Conservation (phyloP, 352 stramenopile genomes). For the Globisporangium camurandrum region DNA sequence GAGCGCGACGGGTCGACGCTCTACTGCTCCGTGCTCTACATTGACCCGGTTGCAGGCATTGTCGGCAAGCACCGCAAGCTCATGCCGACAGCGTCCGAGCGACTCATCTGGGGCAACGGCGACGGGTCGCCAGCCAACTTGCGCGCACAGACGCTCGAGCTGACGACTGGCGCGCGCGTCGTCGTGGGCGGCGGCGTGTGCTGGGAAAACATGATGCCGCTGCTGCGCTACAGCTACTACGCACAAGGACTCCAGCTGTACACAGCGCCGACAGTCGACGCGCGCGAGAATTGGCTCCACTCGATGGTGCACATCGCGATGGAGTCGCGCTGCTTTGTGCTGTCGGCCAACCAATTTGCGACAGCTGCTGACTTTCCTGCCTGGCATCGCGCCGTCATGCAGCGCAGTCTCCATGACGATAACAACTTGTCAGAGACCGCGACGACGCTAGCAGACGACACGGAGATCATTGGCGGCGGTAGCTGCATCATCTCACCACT, state of each 20-base stretch:
- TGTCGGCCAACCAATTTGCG: slow-evolving; percentile 23
- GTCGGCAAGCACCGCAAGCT: slow-evolving; percentile 21
- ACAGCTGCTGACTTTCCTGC: slow-evolving; percentile 13
- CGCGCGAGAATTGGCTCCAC: slow-evolving; percentile 19
- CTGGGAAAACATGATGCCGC: slow-evolving; percentile 25
- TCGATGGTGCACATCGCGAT: slow-evolving; percentile 19
- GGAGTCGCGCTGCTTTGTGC: slow-evolving; percentile 23
- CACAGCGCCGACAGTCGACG: slow-evolving; percentile 17
- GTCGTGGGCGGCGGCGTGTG: slow-evolving; percentile 16
- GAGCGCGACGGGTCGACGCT: slow-evolving; percentile 16
- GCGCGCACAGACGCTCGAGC: slow-evolving; percentile 10
- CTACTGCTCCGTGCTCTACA: slow-evolving; percentile 19
- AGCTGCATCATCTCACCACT: slow-evolving; percentile 22
- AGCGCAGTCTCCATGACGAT: not conserved
- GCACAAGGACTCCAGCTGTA: slow-evolving; percentile 19
- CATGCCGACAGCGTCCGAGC: slow-evolving; percentile 20
- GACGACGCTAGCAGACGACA: slow-evolving; percentile 7
- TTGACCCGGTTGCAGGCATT: slow-evolving; percentile 15
- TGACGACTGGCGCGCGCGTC: slow-evolving; percentile 6
- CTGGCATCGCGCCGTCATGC: slow-evolving; percentile 15
- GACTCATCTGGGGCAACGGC: slow-evolving; percentile 19
- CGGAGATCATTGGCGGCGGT: slow-evolving; percentile 18
- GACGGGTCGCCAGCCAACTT: slow-evolving; percentile 17
- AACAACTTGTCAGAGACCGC: not conserved
- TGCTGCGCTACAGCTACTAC: slow-evolving; percentile 21